Percentiles rank a stretch among this genome's conserved stretches.
Evolutionary conservation across 805 yeast species (phyloP).

Genomic region (Ogataea paraovalis): DNA sequence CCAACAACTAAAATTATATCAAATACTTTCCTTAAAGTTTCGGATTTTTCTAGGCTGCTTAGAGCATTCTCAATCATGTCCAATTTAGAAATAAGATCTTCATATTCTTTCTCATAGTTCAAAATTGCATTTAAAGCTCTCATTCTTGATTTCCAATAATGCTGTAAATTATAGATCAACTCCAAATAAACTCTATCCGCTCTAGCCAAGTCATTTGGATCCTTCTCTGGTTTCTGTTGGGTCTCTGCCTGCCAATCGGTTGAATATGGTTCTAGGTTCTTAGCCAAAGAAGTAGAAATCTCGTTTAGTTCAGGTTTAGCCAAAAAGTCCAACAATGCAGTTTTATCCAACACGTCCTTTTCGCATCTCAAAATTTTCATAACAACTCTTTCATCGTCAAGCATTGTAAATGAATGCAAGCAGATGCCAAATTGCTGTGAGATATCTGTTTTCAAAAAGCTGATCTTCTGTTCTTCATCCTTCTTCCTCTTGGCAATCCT

Average conservation of each 20-base stretch:
- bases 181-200: conserved; percentile 84
- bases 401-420: conserved; percentile 66
- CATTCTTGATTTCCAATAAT: conserved; percentile 91
- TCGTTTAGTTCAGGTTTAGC: conserved; percentile 72
- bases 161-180: conserved; percentile 74
- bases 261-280: conserved; percentile 77
- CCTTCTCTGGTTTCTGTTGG: conserved; percentile 53
- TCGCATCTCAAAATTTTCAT: conserved; percentile 73
- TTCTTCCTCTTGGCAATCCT: conserved; percentile 44
- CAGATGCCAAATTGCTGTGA: conserved; percentile 96
- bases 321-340: conserved; percentile 80
- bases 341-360: conserved; percentile 59
- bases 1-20: conserved; percentile 89
- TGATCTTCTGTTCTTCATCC: conserved; percentile 49
- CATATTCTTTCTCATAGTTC: conserved; percentile 73
- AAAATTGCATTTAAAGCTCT: conserved; percentile 71
- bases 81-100: conserved; percentile 63
- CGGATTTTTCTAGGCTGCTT: conserved; percentile 59
- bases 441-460: conserved; percentile 75
- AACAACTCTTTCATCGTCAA: conserved; percentile 64
- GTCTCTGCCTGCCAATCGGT: conserved; percentile 56
- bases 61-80: conserved; percentile 71
- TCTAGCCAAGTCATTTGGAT: conserved; percentile 73
- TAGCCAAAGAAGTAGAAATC: conserved; percentile 63
- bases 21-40: conserved; percentile 65